Percentiles rank a stretch among this genome's conserved stretches.
phyloP scores from a whole-genome alignment of 495 filamentous ascomycete genomes.

The Amniculicola lignicola region DNA sequence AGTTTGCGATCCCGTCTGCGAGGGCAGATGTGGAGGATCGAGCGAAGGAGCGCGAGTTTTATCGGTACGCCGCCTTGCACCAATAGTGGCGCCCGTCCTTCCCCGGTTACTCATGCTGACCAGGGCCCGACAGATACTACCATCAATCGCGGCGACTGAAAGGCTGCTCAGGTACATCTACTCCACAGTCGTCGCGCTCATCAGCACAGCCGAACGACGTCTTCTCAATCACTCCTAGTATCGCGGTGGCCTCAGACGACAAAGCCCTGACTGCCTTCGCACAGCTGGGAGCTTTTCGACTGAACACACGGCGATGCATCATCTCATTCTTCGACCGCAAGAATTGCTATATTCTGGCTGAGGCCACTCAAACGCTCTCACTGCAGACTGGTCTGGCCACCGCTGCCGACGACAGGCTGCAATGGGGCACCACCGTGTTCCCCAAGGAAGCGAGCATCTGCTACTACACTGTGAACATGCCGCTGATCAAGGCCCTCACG shows the following conservation, averaged over 20 bases:
- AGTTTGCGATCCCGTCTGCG: neutral
- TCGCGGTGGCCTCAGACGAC: slow-evolving; percentile 45
- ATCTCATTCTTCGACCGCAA: slow-evolving; percentile 61
- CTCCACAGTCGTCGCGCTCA: too few species aligned
- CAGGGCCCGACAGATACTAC: slow-evolving; percentile 19
- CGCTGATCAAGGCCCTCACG: slow-evolving; percentile 35
- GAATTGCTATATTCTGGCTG: slow-evolving; percentile 60
- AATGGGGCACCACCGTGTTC: slow-evolving; percentile 46
- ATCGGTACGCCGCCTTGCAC: slow-evolving; percentile 11
- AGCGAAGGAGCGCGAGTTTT: slow-evolving; percentile 30
- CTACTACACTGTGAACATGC: slow-evolving; percentile 45
- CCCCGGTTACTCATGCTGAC: slow-evolving; percentile 2
- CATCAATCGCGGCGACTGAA: slow-evolving; percentile 18
- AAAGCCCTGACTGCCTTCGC: slow-evolving; percentile 62
- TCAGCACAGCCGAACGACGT: too few species aligned
- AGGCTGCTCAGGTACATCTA: too few species aligned
- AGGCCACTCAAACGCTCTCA: slow-evolving; percentile 56
- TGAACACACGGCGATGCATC: slow-evolving; percentile 53
- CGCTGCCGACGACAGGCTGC: slow-evolving; percentile 39
- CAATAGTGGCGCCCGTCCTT: neutral
- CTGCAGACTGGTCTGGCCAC: slow-evolving; percentile 37
- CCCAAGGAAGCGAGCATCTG: slow-evolving; percentile 49
- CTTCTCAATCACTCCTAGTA: too few species aligned
- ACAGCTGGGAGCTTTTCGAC: slow-evolving; percentile 56
- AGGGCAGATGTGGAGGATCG: slow-evolving; percentile 9